Evolutionary conservation across 1,284 basidiomycete genomes (phyloP), one percentile per base, ranked within the genome.

Genomic region (Ustilago esculenta): DNA sequence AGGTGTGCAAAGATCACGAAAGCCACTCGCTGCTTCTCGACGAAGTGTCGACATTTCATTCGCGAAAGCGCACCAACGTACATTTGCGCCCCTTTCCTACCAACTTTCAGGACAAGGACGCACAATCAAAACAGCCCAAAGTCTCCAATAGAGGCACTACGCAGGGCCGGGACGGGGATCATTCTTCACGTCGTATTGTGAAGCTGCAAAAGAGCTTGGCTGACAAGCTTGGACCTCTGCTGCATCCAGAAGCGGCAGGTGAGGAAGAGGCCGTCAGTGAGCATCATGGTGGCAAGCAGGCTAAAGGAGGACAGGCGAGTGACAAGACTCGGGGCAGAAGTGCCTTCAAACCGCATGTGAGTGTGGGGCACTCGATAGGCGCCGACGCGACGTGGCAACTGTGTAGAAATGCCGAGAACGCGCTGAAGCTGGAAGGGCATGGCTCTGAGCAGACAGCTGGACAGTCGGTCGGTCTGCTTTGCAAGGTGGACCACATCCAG

Each of bases 41-140:
- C 27, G 54, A 58, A 25, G 45, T 65, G 2, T 44, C 54, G 2
- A 53, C 49, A 3, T 65, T 65, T 18, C 40, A 48, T 0, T 35
- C 54, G 15, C 49, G 49, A 12, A 21, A 18, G 5, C 49, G 49
- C 12, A 54, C 49, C 27, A 65, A 65, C 21, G 36, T 65, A 1
- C 61, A 65, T 32, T 41, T 65, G 5, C 44, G 61, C 15, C 61
- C 61, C 1, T 34, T 11, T 15, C 60, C 53, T 9, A 61, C 58
- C 24, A 61, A 61, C 42, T 61, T 55, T 12, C 17, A 24, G 14
- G 58, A 61, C 25, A 46, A 32, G 17, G 10, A 14, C 34, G 36
- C 30, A 2, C 18, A n/a, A 3, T 21, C 48, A 12, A n/a, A n/a
- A n/a, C n/a, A n/a, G n/a, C n/a, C n/a, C n/a, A n/a, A n/a, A n/a